A percentile compares a stretch with the other conserved stretches of the same genome.
Evolutionary conservation across 2,329 filamentous ascomycete genomes (phyloP).

Genomic region (Colletotrichum tanaceti): DNA sequence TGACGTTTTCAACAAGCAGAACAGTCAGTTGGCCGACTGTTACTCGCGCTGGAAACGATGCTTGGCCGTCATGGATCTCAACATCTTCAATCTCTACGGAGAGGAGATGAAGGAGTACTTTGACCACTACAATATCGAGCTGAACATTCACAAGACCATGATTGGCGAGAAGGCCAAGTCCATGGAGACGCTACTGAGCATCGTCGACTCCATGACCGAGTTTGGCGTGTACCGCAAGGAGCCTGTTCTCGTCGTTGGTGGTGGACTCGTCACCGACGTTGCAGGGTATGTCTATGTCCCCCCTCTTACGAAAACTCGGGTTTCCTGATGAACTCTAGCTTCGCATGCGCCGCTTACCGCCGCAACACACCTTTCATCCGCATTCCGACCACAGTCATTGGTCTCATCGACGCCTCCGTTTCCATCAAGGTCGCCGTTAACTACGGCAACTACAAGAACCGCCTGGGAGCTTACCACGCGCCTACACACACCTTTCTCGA

Average conservation of each 20-base stretch:
- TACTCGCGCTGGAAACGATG: constrained; percentile 74
- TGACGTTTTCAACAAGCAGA: constrained; percentile 71
- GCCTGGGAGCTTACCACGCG: constrained; percentile 78
- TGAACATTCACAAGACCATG: constrained; percentile 77
- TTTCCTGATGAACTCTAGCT: constrained; percentile 54
- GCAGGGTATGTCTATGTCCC: constrained; percentile 66
- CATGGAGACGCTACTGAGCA: constrained; percentile 74
- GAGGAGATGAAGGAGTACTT: constrained; percentile 75
- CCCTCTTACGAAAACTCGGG: constrained; percentile 18
- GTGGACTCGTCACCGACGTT: constrained; percentile 78
- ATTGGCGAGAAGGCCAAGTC: constrained; percentile 82
- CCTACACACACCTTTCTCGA: constrained; percentile 79
- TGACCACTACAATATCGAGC: constrained; percentile 69
- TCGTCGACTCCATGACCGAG: constrained; percentile 79
- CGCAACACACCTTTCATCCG: constrained; percentile 80
- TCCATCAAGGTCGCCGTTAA: constrained; percentile 84
- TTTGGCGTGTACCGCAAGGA: constrained; percentile 78
- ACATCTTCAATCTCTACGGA: constrained; percentile 77
- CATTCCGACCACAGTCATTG: constrained; percentile 79
- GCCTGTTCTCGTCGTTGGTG: constrained; percentile 74
- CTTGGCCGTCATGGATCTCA: constrained; percentile 76
- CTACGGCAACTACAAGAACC: constrained; percentile 81
- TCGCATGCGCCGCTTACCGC: constrained; percentile 77
- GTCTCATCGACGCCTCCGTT: constrained; percentile 79
- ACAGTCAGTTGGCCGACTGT: constrained; percentile 71